These are phyloP conservation scores for Globisporangium echinulatum DNA, from an alignment of 352 stramenopile species.

Conservation along the genomic window DNA sequence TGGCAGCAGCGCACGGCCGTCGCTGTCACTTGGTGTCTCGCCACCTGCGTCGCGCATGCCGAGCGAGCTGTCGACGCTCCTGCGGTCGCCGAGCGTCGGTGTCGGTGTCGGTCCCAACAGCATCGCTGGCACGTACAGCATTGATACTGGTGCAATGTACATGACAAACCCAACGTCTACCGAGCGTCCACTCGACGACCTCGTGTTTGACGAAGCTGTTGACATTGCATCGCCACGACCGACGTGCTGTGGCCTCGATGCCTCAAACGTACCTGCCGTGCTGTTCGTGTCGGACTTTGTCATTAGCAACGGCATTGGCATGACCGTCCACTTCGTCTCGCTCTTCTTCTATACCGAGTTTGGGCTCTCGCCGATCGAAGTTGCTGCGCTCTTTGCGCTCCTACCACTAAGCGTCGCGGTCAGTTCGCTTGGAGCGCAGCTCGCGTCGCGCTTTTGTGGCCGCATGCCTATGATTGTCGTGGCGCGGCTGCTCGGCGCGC, in stretches of 20 bases:
- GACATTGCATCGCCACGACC: slow-evolving; percentile 2
- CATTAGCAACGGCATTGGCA: slow-evolving; percentile 52
- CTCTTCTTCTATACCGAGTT: slow-evolving; percentile 65
- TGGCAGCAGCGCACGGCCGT: not conserved
- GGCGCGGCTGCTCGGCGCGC: slow-evolving; percentile 28
- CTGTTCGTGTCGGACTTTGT: slow-evolving; percentile 67
- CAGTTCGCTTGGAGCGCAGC: slow-evolving; percentile 37
- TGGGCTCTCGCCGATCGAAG: slow-evolving; percentile 35
- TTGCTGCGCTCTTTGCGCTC: slow-evolving; percentile 50
- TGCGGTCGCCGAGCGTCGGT: slow-evolving; percentile 11
- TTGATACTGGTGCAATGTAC: slow-evolving; percentile 5
- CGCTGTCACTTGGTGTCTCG: slow-evolving; percentile 11
- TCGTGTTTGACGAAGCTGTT: slow-evolving; percentile 13
- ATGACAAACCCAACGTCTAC: slow-evolving; percentile 11
- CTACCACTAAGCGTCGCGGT: slow-evolving; percentile 45
- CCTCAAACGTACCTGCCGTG: slow-evolving; percentile 46
- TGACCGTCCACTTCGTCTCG: slow-evolving; percentile 54
- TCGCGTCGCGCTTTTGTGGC: slow-evolving; percentile 22
- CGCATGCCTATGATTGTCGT: slow-evolving; percentile 56
- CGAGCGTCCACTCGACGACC: slow-evolving; percentile 4
- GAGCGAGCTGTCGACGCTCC: slow-evolving; percentile 29
- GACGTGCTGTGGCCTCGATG: slow-evolving; percentile 27
- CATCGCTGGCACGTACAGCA: not conserved
- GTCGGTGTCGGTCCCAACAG: too few species aligned
- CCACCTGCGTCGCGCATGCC: slow-evolving; percentile 12